Base-by-base conservation (phyloP, 2,329 filamentous ascomycete species). In the Myriosclerotinia curreyana region DNA sequence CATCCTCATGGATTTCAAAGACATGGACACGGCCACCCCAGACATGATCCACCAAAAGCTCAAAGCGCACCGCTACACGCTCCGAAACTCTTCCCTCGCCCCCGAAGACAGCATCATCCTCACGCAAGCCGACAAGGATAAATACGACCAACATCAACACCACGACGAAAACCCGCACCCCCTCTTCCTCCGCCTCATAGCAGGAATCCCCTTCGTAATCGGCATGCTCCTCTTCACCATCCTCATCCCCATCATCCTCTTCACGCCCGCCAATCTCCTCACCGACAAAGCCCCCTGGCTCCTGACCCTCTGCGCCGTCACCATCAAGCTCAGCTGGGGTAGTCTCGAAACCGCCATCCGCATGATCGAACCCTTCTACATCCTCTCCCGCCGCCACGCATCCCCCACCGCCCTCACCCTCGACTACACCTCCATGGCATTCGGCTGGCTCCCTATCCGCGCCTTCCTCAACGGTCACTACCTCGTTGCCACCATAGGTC, bases 301-400 rank as follows among this genome's bases (percentile, higher is more conserved):
- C 9, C 76, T 90, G 40, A 91, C 89, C 0, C 80, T 82, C 3
- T 71, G 90, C 8, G 86, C 88, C 1, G 86, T 90, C 25, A 75
- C 80, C 64, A 82, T 91, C 70, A 90, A 90, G 74, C 80, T 91
- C 28, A 78, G 82, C 53, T 92, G 88, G 88, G 82, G 82, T 66
- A 83, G 84, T 3, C 79, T 91, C 66, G 89, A 91, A 71, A 87
- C 83, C 64, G 83, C 86, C 34, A 81, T 91, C 54, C 86, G 88
- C 50, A 87, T 91, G 81, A 84, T 91, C 75, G 87, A 91, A 74
- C 89, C 89, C 2, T 92, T 89, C 72, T 90, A 87, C 72, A 83
- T 90, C 65, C 82, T 92, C 2, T 87, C 84, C 17, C 79, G 80
- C 60, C 82, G 89, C 4, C 83, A 88, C 68, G 88, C 88, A 4